phyloP scores from a whole-genome alignment of 208 protist genomes.

The Acanthamoeba castellanii region DNA sequence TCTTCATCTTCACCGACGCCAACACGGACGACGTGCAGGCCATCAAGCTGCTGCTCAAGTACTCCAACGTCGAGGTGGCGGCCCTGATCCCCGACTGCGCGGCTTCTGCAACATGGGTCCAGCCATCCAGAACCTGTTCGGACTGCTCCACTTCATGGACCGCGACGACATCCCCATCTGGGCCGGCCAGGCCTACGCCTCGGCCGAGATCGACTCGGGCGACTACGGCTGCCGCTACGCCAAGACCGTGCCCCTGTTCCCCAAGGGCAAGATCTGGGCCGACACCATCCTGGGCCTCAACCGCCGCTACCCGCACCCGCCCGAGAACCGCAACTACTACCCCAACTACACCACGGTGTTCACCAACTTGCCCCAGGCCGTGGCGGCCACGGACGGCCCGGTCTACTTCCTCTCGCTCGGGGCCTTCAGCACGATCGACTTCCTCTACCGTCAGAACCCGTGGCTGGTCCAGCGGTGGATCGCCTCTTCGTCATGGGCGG shows the following conservation, averaged over 20 bases:
- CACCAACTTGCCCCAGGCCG: not conserved
- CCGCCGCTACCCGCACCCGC: not conserved
- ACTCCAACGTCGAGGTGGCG: not conserved
- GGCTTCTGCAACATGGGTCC: not conserved
- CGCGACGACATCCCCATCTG: not conserved
- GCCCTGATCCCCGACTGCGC: not conserved
- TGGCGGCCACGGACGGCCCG: not conserved
- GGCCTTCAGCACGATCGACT: not conserved
- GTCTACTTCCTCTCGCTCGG: constrained; percentile 1
- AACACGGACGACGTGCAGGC: not conserved
- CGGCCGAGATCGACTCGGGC: not conserved
- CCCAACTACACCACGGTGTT: not conserved
- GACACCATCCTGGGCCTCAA: not conserved
- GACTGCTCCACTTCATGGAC: not conserved
- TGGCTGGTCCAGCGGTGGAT: not conserved
- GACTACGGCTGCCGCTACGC: not conserved
- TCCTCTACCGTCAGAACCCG: not conserved
- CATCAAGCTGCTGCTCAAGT: constrained; percentile 33
- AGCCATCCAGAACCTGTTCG: not conserved
- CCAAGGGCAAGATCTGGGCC: not conserved
- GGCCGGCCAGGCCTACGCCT: not conserved
- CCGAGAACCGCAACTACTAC: not conserved
- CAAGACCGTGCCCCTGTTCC: not conserved
- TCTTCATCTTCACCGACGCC: not conserved
- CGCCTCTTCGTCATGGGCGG: not conserved